Percentiles rank a stretch among this genome's conserved stretches.
phyloP scores from a whole-genome alignment of 169 alveolate genomes.

The Eimeria nieschulzi region DNA sequence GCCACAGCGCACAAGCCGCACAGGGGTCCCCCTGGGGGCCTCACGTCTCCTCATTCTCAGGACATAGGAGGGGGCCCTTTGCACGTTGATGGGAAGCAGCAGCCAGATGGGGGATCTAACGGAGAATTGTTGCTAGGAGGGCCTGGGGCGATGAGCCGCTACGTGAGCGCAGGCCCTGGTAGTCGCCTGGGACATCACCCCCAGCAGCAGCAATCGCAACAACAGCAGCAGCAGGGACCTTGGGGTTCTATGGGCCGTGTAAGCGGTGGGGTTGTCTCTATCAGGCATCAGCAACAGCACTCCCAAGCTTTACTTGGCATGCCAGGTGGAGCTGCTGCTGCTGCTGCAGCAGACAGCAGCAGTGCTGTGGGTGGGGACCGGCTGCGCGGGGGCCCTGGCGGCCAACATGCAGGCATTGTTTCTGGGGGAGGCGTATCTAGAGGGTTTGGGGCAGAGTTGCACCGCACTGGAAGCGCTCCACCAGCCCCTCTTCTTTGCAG shows the following conservation, averaged over 20 bases:
- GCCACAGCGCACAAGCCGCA: constrained; percentile 70
- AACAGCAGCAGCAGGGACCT: constrained; percentile 31
- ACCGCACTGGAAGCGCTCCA: constrained; percentile 42
- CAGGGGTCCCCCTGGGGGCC: constrained; percentile 30
- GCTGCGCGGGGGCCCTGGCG: constrained; percentile 24
- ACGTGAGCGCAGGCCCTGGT: constrained; percentile 42
- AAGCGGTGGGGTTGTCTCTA: not conserved
- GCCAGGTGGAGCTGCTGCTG: constrained; percentile 2
- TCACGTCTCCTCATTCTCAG: not conserved
- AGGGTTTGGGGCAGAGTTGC: constrained; percentile 31
- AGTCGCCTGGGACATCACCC: constrained; percentile 19
- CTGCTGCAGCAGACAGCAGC: constrained; percentile 32
- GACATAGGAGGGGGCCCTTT: not conserved
- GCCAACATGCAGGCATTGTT: constrained; percentile 18
- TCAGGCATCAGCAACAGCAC: constrained; percentile 58
- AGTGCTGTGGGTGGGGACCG: constrained; percentile 5
- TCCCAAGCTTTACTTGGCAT: constrained; percentile 31
- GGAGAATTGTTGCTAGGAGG: constrained; percentile 16
- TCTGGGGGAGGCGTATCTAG: constrained; percentile 13
- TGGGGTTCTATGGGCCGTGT: constrained; percentile 29
- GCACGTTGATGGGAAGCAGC: not conserved
- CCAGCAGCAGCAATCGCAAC: constrained; percentile 45
- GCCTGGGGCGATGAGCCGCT: constrained; percentile 31
- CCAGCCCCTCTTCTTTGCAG: constrained; percentile 38
- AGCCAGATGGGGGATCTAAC: not conserved